These are phyloP conservation scores for Naganishia sp. DNA, from an alignment of 1,284 basidiomycete species.

Conservation along the genomic window DNA sequence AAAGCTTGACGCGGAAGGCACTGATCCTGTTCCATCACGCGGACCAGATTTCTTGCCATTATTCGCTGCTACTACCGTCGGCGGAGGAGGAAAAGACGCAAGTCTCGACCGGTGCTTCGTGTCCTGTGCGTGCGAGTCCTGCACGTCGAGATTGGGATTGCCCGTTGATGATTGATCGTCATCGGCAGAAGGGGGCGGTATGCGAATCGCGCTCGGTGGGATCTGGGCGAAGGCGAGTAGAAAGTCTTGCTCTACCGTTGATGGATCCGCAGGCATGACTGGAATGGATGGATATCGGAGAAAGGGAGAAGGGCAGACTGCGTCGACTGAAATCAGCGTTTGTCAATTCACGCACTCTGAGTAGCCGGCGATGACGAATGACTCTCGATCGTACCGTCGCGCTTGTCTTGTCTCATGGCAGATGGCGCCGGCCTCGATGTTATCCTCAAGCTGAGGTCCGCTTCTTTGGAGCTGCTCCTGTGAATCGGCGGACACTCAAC, in stretches of 20 bases:
- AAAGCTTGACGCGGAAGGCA: slow-evolving; percentile 18
- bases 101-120: slow-evolving; percentile 15
- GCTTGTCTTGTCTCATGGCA: too few species aligned
- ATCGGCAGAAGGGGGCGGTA: slow-evolving; percentile 7
- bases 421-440: too few species aligned
- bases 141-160: slow-evolving; percentile 6
- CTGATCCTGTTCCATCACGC: not conserved
- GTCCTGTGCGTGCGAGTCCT: slow-evolving; percentile 9
- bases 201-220: slow-evolving; percentile 28
- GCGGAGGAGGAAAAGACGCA: slow-evolving; percentile 31
- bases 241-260: slow-evolving; percentile 18
- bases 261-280: not conserved
- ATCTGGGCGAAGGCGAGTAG: slow-evolving; percentile 32
- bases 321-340: too few species aligned
- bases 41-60: slow-evolving; percentile 10
- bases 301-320: not conserved
- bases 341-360: too few species aligned
- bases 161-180: slow-evolving; percentile 5
- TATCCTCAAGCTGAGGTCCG: too few species aligned
- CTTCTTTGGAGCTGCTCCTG: too few species aligned
- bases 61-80: slow-evolving; percentile 7
- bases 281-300: not conserved
- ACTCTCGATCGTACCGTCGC: too few species aligned
- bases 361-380: too few species aligned
- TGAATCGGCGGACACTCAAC: too few species aligned